phyloP scores from a whole-genome alignment of 192 early-diverging fungal genomes.

The Coemansia sp. region DNA sequence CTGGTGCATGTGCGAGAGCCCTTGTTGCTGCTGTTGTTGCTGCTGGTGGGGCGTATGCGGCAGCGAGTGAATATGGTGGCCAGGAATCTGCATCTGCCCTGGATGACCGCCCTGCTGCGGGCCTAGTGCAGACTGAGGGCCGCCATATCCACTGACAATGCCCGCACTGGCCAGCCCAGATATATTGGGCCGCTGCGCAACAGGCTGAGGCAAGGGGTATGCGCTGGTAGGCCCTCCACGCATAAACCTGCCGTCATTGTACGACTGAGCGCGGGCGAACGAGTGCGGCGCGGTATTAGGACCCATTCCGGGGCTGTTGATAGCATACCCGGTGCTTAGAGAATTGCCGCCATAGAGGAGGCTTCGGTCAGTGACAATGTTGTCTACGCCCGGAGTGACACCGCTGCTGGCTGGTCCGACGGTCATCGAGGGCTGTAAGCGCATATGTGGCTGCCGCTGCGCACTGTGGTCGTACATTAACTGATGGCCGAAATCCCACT shows the following conservation, averaged over 20 bases:
- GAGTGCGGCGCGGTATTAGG: slow-evolving; percentile 24
- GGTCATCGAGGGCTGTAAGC: slow-evolving; percentile 24
- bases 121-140: slow-evolving; percentile 18
- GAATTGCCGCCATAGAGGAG: slow-evolving; percentile 27
- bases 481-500: slow-evolving; percentile 46
- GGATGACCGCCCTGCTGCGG: slow-evolving; percentile 14
- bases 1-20: slow-evolving; percentile 21
- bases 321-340: slow-evolving; percentile 15
- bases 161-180: slow-evolving; percentile 36
- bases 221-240: slow-evolving; percentile 45
- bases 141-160: slow-evolving; percentile 21
- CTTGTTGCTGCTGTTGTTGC: slow-evolving; percentile 28
- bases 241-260: slow-evolving; percentile 31
- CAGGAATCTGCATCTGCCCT: slow-evolving; percentile 21
- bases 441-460: slow-evolving; percentile 29
- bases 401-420: slow-evolving; percentile 9
- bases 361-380: slow-evolving; percentile 40
- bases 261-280: slow-evolving; percentile 46
- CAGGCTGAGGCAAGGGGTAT: slow-evolving; percentile 51
- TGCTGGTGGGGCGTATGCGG: slow-evolving; percentile 47
- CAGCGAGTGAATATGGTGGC: slow-evolving; percentile 44
- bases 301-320: slow-evolving; percentile 30
- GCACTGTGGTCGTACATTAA: slow-evolving; percentile 19
- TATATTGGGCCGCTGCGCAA: slow-evolving; percentile 42
- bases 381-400: slow-evolving; percentile 29